These are phyloP conservation scores for Nannizziopsis arthrosporioides DNA, from an alignment of 2,329 filamentous ascomycete species.

Conservation along the genomic window DNA sequence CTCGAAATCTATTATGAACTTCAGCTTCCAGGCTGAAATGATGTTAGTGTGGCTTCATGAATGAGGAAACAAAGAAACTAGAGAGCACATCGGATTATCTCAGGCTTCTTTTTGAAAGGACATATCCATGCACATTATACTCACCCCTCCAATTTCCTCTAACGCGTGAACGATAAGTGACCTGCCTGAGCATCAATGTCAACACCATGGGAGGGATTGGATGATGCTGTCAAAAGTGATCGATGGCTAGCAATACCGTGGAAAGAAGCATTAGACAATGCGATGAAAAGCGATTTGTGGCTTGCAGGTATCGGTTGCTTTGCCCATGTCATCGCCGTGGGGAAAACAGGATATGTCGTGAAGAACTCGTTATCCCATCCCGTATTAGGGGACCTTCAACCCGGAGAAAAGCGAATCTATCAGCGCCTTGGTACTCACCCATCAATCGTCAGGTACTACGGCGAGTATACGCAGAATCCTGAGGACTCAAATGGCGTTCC, in stretches of 20 bases:
- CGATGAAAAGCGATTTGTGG: not conserved
- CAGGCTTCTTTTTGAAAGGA: too few relatives aligned
- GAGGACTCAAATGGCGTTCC: not conserved
- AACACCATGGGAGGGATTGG: too few relatives aligned
- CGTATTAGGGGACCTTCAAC: slow-evolving; percentile 3
- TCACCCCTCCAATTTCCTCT: too few relatives aligned
- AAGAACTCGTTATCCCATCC: slow-evolving; percentile 3
- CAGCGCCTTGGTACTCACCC: slow-evolving; percentile 8
- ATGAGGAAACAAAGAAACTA: too few relatives aligned
- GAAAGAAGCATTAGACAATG: slow-evolving; percentile 7
- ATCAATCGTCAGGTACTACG: slow-evolving; percentile 9
- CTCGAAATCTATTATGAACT: too few relatives aligned
- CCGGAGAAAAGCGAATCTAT: slow-evolving; percentile 9
- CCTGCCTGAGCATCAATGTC: too few relatives aligned
- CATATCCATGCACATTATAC: too few relatives aligned
- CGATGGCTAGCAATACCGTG: not conserved
- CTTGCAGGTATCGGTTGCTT: slow-evolving; percentile 10
- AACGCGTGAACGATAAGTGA: too few relatives aligned
- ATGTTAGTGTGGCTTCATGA: too few relatives aligned
- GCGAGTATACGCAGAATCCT: not conserved
- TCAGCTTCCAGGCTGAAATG: too few relatives aligned
- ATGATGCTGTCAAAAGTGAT: too few relatives aligned
- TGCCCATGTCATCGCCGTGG: slow-evolving; percentile 6
- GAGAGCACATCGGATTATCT: too few relatives aligned
- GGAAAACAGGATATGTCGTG: slow-evolving; percentile 5